phyloP scores from a whole-genome alignment of 768 basidiomycete genomes.

The Amanita pallidorosea region DNA sequence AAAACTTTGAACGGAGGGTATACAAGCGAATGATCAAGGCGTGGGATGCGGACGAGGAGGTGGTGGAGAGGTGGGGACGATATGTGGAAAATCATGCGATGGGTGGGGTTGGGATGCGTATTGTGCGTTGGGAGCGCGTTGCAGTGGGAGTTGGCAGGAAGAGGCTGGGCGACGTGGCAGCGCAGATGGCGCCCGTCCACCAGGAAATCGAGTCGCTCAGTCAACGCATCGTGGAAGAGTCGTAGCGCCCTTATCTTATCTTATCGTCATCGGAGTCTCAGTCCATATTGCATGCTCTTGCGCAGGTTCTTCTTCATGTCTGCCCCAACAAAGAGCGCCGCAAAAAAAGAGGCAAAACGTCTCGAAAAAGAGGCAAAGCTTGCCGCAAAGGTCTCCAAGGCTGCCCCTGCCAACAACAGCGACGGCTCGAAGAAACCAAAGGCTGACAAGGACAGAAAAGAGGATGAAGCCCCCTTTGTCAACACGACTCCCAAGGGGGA shows the following conservation, averaged over 20 bases:
- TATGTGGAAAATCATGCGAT: constrained; percentile 71
- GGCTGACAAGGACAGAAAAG: constrained; percentile 63
- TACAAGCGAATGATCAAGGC: constrained; percentile 85
- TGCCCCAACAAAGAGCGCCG: constrained; percentile 20
- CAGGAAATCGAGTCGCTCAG: too few relatives aligned
- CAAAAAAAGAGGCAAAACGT: constrained; percentile 80
- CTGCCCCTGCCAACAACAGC: constrained; percentile 21
- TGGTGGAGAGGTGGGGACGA: constrained; percentile 69
- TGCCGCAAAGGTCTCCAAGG: constrained; percentile 52
- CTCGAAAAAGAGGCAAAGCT: constrained; percentile 71
- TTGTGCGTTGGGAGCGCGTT: constrained; percentile 66
- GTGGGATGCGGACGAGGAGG: constrained; percentile 75
- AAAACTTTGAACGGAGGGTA: constrained; percentile 84
- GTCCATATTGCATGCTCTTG: constrained; percentile 9
- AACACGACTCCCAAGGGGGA: constrained; percentile 84
- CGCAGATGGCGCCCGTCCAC: constrained; percentile 4
- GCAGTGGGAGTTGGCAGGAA: constrained; percentile 34
- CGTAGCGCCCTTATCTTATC: neutral
- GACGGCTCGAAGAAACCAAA: constrained; percentile 62
- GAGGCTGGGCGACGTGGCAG: constrained; percentile 13
- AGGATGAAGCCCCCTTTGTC: constrained; percentile 66
- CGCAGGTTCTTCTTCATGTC: constrained; percentile 7
- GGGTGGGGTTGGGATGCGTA: constrained; percentile 81
- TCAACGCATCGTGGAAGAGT: neutral
- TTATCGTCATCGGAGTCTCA: constrained; percentile 10